Base-by-base conservation (phyloP, 345 rosid genomes). In the Heritiera fomes region DNA sequence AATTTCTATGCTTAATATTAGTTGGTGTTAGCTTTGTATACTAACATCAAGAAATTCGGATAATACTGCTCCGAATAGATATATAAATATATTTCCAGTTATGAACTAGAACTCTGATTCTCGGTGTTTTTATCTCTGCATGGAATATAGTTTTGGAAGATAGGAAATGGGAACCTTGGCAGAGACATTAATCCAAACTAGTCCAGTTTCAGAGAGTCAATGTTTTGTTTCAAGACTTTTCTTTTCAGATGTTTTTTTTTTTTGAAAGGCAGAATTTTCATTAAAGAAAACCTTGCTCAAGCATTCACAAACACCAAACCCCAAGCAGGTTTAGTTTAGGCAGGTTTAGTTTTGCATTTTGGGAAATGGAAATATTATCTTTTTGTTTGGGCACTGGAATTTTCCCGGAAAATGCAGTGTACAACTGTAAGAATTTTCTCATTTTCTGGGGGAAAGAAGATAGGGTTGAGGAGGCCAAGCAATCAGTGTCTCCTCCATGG, bases 401-500 rank as follows among this genome's bases (percentile, higher is more conserved):
- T 61, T 75, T 60, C 30, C 30, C 40, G 58, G 69, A 47, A 75
- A 75, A 30, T 75, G 70, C 20, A 43, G 13, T 23, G 38, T 46
- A 12, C 2, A 38, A 15, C 41, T 38, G 77, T 75, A 75, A 40
- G 77, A 59, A 59, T 20, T 75, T 75, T 60, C 52, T 41, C 38
- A 34, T 34, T 34, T 34, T 34, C 38, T 34, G 38, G 38, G 69
- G 65, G 13, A 58, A 58, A 60, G 23, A 23, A 28, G 30, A 28
- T 15, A 60, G 66, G 18, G 3, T 34, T 34, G 56, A 28, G 32
- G 75, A 52, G 30, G 13, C 14, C 3, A n/a, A 20, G 38, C 65
- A 17, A 75, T 74, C 41, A 41, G 59, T 75, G 78, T 75, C 70
- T 62, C 78, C 78, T 61, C 45, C 4, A 17, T 30, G 78, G 78